Evolutionary conservation across 768 basidiomycete genomes (phyloP), one percentile per base, ranked within the genome.

Genomic region (Macrolepiota albuminosa): DNA sequence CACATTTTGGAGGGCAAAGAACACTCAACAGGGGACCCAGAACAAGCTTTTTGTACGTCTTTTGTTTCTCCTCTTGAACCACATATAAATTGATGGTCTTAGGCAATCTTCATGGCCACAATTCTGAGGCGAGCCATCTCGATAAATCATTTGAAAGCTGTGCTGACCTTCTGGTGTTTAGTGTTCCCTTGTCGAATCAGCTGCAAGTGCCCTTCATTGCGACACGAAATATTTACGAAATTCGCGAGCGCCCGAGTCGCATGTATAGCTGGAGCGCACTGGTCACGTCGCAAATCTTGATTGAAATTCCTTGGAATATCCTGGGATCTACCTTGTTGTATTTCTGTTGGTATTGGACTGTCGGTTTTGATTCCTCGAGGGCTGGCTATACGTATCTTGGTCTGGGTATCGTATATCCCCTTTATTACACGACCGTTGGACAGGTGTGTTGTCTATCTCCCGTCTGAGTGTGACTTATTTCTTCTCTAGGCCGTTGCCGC

Each of bases 301-400:
- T 81, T 4, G 86, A 86, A 61, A 54, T 86, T 0, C 85, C 85
- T 2, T 86, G 83, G 82, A 86, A 86, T 61, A 78, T 87, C 40
- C 8, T 84, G 4, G 81, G 81, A 34, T 83, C 85, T 1, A 74
- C 78, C 0, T 57, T 89, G 13, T 79, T 85, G 71, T 90, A 82
- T 73, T 64, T 86, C 55, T 82, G 80, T 64, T 89, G 87, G 87
- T 89, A 80, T 70, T 88, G 83, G 83, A 85, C 86, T 5, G 83
- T 87, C 53, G 86, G 86, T 0, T 85, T 84, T 65, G 74, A 76
- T 9, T 73, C 70, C 1, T 74, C 76, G 13, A 73, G 86, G 40
- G 85, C 78, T 4, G 87, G 80, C n/a, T 87, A 82, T 65, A 82
- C 81, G 2, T 87, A 77, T 66, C 76, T 88, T 6, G 71, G 84